A percentile compares a stretch with the other conserved stretches of the same genome.
phyloP scores from a whole-genome alignment of 768 basidiomycete genomes.

The Russula sp. region DNA sequence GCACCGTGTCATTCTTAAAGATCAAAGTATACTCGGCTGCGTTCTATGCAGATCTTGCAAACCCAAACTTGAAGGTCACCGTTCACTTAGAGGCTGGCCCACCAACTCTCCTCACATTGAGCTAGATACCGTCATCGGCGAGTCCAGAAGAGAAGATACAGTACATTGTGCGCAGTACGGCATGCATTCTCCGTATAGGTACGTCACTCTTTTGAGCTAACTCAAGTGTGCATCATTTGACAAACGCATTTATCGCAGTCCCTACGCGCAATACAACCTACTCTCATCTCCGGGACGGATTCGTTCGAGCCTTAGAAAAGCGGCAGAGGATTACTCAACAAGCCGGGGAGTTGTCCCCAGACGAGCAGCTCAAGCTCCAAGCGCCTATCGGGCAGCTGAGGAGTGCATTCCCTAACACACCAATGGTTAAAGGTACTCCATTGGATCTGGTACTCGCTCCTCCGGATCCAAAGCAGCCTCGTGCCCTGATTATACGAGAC shows the following conservation, averaged over 20 bases:
- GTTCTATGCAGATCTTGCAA: slow-evolving; percentile 82
- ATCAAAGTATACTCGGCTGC: slow-evolving; percentile 88
- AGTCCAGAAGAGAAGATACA: slow-evolving; percentile 67
- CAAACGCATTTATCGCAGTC: slow-evolving; percentile 44
- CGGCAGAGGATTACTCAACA: slow-evolving; percentile 55
- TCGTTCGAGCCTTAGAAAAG: slow-evolving; percentile 66
- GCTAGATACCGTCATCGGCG: slow-evolving; percentile 54
- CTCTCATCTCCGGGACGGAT: slow-evolving; percentile 79
- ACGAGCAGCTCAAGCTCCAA: slow-evolving; percentile 54
- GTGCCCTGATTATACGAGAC: slow-evolving; percentile 64
- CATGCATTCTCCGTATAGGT: slow-evolving; percentile 77
- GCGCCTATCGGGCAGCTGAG: slow-evolving; percentile 70
- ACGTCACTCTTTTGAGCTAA: slow-evolving; percentile 27
- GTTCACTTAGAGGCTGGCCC: not conserved
- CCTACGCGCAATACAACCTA: slow-evolving; percentile 76
- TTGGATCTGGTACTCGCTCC: slow-evolving; percentile 70
- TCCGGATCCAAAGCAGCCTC: slow-evolving; percentile 44
- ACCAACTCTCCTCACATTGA: not conserved
- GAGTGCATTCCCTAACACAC: slow-evolving; percentile 69
- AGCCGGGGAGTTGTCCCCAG: slow-evolving; percentile 52
- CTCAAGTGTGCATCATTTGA: not conserved
- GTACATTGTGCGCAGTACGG: slow-evolving; percentile 60
- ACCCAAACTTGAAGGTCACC: slow-evolving; percentile 57
- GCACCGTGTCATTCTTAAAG: slow-evolving; percentile 84
- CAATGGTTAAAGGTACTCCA: slow-evolving; percentile 61